Evolutionary conservation across 179 eudicot genomes (phyloP).

Genomic region (Patellifolia procumbens): DNA sequence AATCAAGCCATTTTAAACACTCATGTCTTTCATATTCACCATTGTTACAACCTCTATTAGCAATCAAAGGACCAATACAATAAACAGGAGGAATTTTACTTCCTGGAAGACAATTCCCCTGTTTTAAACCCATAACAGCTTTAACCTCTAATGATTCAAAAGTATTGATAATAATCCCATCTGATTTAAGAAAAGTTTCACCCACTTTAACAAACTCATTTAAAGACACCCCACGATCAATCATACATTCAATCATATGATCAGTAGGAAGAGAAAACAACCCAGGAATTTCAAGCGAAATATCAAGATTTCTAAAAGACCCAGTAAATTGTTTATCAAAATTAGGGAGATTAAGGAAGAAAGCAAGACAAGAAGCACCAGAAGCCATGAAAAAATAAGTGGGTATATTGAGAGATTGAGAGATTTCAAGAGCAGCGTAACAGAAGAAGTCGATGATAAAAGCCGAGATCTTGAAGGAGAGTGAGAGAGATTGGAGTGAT

Average conservation of each 20-base stretch:
- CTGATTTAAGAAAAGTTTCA: slow-evolving; percentile 22
- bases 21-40: slow-evolving; percentile 14
- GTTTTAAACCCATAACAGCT: slow-evolving; percentile 31
- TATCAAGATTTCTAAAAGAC: slow-evolving; percentile 23
- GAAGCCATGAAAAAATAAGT: slow-evolving; percentile 26
- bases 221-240: slow-evolving; percentile 39
- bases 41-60: neutral
- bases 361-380: slow-evolving; percentile 16
- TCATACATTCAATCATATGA: slow-evolving; percentile 34
- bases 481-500: slow-evolving; percentile 4
- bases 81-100: slow-evolving; percentile 14
- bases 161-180: slow-evolving; percentile 45
- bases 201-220: slow-evolving; percentile 28
- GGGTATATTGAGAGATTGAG: slow-evolving; percentile 16
- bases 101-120: slow-evolving; percentile 28
- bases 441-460: slow-evolving; percentile 28
- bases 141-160: slow-evolving; percentile 37
- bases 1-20: slow-evolving; percentile 54
- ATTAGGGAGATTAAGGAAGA: neutral
- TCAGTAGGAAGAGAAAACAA: slow-evolving; percentile 30
- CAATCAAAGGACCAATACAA: slow-evolving; percentile 28
- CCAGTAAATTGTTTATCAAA: neutral
- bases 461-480: neutral
- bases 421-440: slow-evolving; percentile 20
- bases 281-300: slow-evolving; percentile 25